phyloP scores from a whole-genome alignment of 257 asterid genomes.

The Solanum verrucosum region DNA sequence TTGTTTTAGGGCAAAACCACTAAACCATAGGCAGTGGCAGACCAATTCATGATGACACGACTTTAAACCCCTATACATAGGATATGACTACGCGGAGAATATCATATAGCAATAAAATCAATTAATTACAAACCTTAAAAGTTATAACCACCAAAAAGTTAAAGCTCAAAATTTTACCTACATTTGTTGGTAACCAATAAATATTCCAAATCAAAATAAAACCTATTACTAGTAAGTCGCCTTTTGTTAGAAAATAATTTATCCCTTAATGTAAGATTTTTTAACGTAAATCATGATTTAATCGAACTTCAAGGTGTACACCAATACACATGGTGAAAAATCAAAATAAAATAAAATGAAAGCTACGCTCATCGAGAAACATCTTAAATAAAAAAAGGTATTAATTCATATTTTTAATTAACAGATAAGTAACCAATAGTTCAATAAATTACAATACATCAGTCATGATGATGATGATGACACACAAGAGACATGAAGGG shows the following conservation, averaged over 20 bases:
- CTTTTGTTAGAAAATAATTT: no score
- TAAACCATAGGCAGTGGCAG: neutral
- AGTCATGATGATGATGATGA: neutral
- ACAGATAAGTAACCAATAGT: neutral
- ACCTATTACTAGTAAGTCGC: neutral
- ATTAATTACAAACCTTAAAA: neutral
- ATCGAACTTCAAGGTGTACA: fast-evolving
- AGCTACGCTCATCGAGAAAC: neutral
- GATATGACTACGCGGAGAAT: neutral
- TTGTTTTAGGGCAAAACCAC: neutral
- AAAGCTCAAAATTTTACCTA: neutral
- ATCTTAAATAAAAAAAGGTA: neutral
- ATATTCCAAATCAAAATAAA: neutral
- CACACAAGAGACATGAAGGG: neutral
- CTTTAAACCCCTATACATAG: no score
- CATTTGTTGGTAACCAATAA: neutral
- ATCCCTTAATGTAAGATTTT: fast-evolving
- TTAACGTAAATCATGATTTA: fast-evolving
- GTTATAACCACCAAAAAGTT: neutral
- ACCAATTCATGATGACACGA: neutral
- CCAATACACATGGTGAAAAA: fast-evolving
- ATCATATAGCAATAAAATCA: neutral
- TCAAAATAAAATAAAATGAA: neutral
- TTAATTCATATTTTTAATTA: neutral
- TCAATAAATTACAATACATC: neutral